These are phyloP conservation scores for Debaryomyces nepalensis DNA, from an alignment of 1,139 yeast genomes.

Conservation along the genomic window DNA sequence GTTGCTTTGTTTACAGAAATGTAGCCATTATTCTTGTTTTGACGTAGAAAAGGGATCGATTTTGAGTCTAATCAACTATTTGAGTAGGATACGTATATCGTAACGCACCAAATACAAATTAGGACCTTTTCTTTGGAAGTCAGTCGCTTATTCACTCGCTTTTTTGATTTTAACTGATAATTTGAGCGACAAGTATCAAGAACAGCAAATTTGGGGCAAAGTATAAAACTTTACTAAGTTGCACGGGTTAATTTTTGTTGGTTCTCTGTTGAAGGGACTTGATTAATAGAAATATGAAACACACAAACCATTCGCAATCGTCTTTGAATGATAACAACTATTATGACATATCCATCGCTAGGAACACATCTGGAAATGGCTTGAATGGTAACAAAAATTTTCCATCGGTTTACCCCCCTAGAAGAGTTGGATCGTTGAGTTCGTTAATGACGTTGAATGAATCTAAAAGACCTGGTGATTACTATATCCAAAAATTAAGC, in stretches of 20 bases:
- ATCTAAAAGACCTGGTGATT: constrained; percentile 49
- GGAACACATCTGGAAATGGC: constrained; percentile 12
- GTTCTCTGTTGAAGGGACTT: background rate
- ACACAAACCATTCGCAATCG: constrained; percentile 23
- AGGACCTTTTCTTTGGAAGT: no score
- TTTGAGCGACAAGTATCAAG: constrained; percentile 1
- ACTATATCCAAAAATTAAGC: constrained; percentile 40
- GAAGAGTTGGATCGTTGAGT: constrained; percentile 34
- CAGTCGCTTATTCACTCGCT: constrained; percentile 8
- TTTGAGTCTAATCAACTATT: background rate
- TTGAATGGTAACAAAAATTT: constrained; percentile 19
- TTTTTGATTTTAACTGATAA: background rate
- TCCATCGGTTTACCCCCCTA: constrained; percentile 23
- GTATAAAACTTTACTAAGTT: background rate
- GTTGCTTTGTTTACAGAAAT: constrained; percentile 10
- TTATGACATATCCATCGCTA: constrained; percentile 18
- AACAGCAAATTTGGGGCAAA: background rate
- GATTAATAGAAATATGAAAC: constrained; percentile 19
- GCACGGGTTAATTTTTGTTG: background rate
- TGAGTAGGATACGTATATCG: background rate
- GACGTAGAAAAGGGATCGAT: background rate
- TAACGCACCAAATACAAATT: no score
- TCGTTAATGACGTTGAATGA: constrained; percentile 31
- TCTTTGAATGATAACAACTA: constrained; percentile 27
- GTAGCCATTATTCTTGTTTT: background rate